Base-by-base conservation (phyloP, 768 basidiomycete species). In the Asterophora parasitica region DNA sequence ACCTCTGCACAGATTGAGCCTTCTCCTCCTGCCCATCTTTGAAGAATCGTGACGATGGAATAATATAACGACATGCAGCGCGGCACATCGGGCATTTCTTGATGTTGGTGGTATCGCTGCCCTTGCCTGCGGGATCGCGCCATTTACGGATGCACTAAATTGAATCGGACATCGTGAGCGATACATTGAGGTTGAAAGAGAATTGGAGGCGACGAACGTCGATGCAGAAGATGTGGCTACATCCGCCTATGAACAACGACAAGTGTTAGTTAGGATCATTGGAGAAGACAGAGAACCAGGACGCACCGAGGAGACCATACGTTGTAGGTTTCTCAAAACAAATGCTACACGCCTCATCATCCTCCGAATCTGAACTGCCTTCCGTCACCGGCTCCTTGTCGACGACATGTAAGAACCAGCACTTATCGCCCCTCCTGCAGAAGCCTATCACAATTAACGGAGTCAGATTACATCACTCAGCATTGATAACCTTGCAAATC, bases 51-150 rank as follows among this genome's bases (percentile, higher is more conserved):
- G 81, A 82, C 2, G 87, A 88, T 0, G 88, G 88, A 9, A 78
- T 83, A 27, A 88, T 78, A 51, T 83, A 89, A 40, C 73, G 76
- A 34, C 87, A 85, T 4, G 72, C 58, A 2, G 73, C 62, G 27
- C 89, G 82, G 59, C 88, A 91, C 68, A 87, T 80, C 0, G 89
- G 88, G 58, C 89, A 92, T 36, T 76, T 81, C 70, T 90, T 90
- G 52, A 76, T 82, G 44, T 76, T 80, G 17, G 78, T 61, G 5
- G 78, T 61, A 46, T 81, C 83, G 0, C 61, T 60, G 2, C 70
- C 66, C 60, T 81, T 83, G 15, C 71, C 75, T 7, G 63, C 58
- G n/a, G 75, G 75, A 52, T 79, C 78, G 20, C 89, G 79, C 89
- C 89, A 92, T 57, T 79, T 77, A 36, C 80, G 81, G 50, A 92